These are phyloP conservation scores for Delitschia confertaspora DNA, from an alignment of 495 filamentous ascomycete species.

Conservation along the genomic window DNA sequence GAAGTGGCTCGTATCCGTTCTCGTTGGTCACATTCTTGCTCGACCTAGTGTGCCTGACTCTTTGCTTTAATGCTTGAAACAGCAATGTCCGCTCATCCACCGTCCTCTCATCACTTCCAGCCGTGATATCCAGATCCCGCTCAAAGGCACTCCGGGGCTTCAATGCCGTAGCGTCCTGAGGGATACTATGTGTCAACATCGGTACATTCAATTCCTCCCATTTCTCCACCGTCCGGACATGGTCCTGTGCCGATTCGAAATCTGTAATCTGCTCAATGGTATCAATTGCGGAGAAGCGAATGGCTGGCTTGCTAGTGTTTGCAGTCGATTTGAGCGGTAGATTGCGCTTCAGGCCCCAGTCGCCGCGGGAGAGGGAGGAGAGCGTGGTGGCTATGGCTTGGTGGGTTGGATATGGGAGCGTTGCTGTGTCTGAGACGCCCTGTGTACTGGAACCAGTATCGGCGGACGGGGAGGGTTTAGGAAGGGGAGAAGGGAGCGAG, in stretches of 20 bases:
- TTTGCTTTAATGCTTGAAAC: conserved; percentile 58
- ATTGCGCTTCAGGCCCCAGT: conserved; percentile 91
- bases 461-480: conserved; percentile 37
- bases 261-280: conserved; percentile 87
- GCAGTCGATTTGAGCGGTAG: conserved; percentile 59
- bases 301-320: conserved; percentile 57
- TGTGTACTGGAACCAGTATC: conserved; percentile 8
- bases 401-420: conserved; percentile 68
- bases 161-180: conserved; percentile 7
- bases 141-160: conserved; percentile 48
- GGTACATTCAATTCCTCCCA: conserved; percentile 74
- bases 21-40: not conserved
- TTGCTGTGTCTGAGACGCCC: conserved; percentile 54
- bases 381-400: conserved; percentile 74
- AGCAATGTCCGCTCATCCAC: conserved; percentile 18
- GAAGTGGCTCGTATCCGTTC: not conserved
- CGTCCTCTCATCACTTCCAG: conserved; percentile 13
- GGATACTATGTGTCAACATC: conserved; percentile 41
- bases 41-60: not conserved
- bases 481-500: conserved; percentile 51
- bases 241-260: conserved; percentile 75
- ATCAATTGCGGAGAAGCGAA: conserved; percentile 67
- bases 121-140: conserved; percentile 43
- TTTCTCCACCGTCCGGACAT: conserved; percentile 71
- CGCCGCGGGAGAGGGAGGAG: conserved; percentile 65